A percentile compares a stretch with the other conserved stretches of the same genome.
These are phyloP conservation scores for Mimosa bimucronata DNA, from an alignment of 306 rosid genomes.

Conservation along the genomic window DNA sequence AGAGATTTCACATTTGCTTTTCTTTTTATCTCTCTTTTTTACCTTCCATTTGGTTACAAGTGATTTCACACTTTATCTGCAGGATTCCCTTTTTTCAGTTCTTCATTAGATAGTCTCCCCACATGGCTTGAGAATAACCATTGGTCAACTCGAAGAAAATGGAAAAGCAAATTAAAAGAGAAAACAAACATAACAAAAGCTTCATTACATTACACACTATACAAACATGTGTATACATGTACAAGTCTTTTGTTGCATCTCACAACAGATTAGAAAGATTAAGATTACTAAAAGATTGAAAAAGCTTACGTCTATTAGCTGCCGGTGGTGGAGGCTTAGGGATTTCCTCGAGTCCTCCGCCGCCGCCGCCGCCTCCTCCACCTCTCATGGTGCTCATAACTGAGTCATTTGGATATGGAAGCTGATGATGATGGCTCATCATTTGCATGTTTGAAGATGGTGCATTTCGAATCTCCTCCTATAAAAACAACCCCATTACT, in stretches of 20 bases:
- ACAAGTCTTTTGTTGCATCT: neutral
- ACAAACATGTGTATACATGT: neutral
- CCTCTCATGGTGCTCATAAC: constrained; percentile 54
- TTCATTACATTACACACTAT: neutral
- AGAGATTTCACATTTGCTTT: neutral
- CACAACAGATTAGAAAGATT: neutral
- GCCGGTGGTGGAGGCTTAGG: constrained; percentile 75
- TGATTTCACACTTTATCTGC: constrained; percentile 13
- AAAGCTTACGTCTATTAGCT: constrained; percentile 74
- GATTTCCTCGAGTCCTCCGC: constrained; percentile 56
- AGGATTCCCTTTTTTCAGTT: constrained; percentile 28
- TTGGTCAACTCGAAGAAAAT: constrained; percentile 23
- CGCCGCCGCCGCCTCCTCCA: constrained; percentile 46
- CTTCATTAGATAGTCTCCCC: neutral
- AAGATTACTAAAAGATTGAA: neutral
- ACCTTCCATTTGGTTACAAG: constrained; percentile 33
- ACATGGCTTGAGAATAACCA: constrained; percentile 37
- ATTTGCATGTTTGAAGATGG: constrained; percentile 54
- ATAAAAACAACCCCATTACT: neutral
- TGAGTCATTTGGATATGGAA: constrained; percentile 52
- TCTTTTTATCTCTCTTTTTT: neutral
- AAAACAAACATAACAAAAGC: constrained; percentile 2
- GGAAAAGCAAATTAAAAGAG: neutral
- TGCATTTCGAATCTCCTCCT: constrained; percentile 83
- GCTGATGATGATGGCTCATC: constrained; percentile 62